phyloP scores from a whole-genome alignment of 1,284 basidiomycete genomes.

The Trichosporon faecale region DNA sequence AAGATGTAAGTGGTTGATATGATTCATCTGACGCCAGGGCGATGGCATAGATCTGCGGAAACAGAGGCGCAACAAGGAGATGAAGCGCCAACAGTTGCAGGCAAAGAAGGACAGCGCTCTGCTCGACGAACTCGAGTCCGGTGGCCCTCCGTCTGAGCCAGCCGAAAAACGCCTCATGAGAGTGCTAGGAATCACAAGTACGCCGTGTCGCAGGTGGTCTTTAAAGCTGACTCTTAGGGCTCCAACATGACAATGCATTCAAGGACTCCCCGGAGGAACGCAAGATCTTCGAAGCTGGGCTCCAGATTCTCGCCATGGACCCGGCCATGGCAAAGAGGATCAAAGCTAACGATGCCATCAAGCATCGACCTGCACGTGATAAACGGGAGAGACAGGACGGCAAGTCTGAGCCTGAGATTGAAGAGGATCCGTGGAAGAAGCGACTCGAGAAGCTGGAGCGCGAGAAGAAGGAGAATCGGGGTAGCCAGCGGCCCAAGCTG shows the following conservation, averaged over 20 bases:
- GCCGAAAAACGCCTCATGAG: conserved; percentile 30
- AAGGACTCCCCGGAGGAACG: conserved; percentile 42
- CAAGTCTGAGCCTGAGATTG: not conserved
- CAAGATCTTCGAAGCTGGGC: conserved; percentile 41
- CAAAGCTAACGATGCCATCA: conserved; percentile 43
- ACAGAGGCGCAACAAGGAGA: conserved; percentile 27
- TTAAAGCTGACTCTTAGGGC: conserved; percentile 12
- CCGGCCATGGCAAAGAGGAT: conserved; percentile 27
- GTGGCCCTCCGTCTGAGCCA: not conserved
- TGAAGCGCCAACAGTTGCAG: not conserved
- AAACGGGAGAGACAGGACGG: not conserved
- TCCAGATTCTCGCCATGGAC: conserved; percentile 28
- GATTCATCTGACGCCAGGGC: conserved; percentile 8
- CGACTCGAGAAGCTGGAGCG: conserved; percentile 1
- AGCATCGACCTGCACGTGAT: conserved; percentile 16
- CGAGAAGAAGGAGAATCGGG: not conserved
- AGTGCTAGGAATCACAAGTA: conserved; percentile 31
- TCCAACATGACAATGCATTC: conserved; percentile 38
- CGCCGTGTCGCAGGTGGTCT: not conserved
- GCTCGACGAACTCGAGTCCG: conserved; percentile 18
- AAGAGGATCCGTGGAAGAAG: conserved; percentile 11
- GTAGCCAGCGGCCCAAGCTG: not conserved
- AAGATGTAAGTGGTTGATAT: conserved; percentile 16
- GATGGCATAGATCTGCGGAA: conserved; percentile 5
- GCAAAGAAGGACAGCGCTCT: conserved; percentile 8